Conservation (phyloP, 108 stramenopile species). For the Cylindrotheca closterium region DNA sequence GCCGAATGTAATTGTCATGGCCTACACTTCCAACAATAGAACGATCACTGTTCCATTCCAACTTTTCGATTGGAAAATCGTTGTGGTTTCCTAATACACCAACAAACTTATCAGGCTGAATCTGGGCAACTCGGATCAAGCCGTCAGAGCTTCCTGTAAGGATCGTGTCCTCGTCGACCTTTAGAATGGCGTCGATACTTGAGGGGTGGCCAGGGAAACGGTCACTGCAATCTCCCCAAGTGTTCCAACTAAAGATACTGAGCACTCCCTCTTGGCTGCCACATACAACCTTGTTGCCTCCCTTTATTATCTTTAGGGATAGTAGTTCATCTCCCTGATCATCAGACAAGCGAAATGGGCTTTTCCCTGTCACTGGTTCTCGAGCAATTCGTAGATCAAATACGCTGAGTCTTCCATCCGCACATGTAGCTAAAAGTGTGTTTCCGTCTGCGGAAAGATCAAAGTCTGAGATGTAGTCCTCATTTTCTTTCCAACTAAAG, state of each 20-base stretch:
- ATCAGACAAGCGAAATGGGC: conserved; percentile 62
- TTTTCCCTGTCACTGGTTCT: conserved; percentile 23
- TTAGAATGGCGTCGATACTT: conserved; percentile 85
- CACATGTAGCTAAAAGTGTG: conserved; percentile 69
- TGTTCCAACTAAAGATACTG: conserved; percentile 80
- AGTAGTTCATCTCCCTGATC: conserved; percentile 96
- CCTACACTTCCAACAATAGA: conserved; percentile 71
- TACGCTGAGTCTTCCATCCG: conserved; percentile 71
- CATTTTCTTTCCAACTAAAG: conserved; percentile 67
- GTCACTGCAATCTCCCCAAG: conserved; percentile 94
- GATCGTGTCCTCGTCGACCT: conserved; percentile 94
- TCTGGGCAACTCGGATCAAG: conserved; percentile 85
- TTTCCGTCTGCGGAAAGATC: conserved; percentile 57
- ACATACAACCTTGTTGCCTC: conserved; percentile 82
- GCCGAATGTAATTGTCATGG: conserved; percentile 51
- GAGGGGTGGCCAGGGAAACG: conserved; percentile 93
- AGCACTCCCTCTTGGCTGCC: conserved; percentile 91
- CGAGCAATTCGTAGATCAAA: conserved; percentile 66
- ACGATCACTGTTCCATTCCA: conserved; percentile 71
- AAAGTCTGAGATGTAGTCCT: conserved; percentile 86
- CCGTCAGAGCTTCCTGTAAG: conserved; percentile 95
- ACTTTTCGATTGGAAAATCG: conserved; percentile 89
- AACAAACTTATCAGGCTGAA: conserved; percentile 90
- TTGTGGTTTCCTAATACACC: conserved; percentile 90
- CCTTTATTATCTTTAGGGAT: conserved; percentile 74